phyloP scores from a whole-genome alignment of 139 green algal genomes.

The Dunaliella sp. region DNA sequence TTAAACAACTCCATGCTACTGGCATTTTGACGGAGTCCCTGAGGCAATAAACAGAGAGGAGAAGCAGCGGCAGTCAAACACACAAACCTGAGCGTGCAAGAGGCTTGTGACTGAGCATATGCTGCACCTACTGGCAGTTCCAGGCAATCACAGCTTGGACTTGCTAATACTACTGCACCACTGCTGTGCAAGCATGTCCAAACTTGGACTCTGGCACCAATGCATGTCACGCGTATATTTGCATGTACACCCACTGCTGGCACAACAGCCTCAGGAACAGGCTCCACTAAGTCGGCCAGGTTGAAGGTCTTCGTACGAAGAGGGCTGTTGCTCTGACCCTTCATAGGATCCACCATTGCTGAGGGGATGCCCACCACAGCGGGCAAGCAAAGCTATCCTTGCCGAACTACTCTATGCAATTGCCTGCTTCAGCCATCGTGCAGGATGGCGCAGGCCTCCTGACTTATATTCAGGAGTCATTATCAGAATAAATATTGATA shows the following conservation, averaged over 20 bases:
- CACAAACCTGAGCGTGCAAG: background rate
- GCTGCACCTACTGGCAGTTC: background rate
- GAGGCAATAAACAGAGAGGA: background rate
- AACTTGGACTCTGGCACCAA: too few species aligned
- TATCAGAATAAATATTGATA: too few species aligned
- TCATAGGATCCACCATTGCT: too few species aligned
- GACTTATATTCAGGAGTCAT: too few species aligned
- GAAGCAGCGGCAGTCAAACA: background rate
- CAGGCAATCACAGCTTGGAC: background rate
- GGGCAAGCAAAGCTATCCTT: too few species aligned
- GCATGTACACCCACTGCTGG: conserved; percentile 16
- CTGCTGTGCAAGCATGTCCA: background rate
- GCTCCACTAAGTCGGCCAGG: conserved; percentile 33
- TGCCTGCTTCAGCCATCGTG: too few species aligned
- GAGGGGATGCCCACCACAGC: too few species aligned
- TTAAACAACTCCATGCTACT: conserved; percentile 31
- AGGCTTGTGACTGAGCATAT: background rate
- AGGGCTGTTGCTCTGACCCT: too few species aligned
- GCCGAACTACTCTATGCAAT: too few species aligned
- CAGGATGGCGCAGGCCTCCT: too few species aligned
- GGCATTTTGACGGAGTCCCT: conserved; percentile 21
- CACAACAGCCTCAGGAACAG: conserved; percentile 29
- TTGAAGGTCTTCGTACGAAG: too few species aligned
- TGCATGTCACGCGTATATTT: too few species aligned
- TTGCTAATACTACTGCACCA: background rate